Evolutionary conservation across 2,329 filamentous ascomycete species (phyloP), one percentile per base, ranked within the genome.

Genomic region (Pestalotiopsis sp.): DNA sequence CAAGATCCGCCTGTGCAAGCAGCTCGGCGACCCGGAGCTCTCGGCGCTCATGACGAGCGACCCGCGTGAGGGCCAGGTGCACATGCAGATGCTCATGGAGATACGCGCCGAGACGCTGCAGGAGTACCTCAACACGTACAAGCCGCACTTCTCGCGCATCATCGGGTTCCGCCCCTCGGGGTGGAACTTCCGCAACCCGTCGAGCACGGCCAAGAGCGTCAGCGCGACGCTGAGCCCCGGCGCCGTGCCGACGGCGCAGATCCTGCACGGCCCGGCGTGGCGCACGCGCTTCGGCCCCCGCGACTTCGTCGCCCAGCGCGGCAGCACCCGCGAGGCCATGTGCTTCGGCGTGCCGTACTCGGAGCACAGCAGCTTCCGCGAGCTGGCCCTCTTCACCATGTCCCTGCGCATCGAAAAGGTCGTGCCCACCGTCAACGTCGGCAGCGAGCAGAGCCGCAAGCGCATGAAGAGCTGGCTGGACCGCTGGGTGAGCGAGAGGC

Each of bases 21-120:
- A 94, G 72, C 87, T 99, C 0, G 94, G 94, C 77, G 95, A 98
- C 77, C 86, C 92, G 0, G 95, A 97, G 76, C 87, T 99, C 4
- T 85, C 90, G 31, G 86, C 88, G 0, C 87, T 94, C 4, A 87
- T 99, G 75, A 99, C 96, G 0, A 86, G 86, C 7, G 84, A 98
- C 77, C 94, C 96, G 0, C 83, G 87, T 25, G 93, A 93, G 74
- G 96, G 96, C 0, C 95, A 98, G 80, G 94, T 99, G 0, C 96
- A 99, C 81, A 98, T 99, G 95, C 97, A 97, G 74, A 94, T 93
- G 75, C 86, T 99, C 11, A 96, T 96, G 86, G 95, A 98, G 79
- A 94, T 99, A 73, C 91, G 94, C 31, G 91, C 94, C 41, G 95
- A 98, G 73, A 97, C 95, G 0, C 86, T 99, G 1, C 90, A 93